phyloP scores from a whole-genome alignment of 2,329 filamentous ascomycete genomes.

The Paecilomyces dactylethromorphus region DNA sequence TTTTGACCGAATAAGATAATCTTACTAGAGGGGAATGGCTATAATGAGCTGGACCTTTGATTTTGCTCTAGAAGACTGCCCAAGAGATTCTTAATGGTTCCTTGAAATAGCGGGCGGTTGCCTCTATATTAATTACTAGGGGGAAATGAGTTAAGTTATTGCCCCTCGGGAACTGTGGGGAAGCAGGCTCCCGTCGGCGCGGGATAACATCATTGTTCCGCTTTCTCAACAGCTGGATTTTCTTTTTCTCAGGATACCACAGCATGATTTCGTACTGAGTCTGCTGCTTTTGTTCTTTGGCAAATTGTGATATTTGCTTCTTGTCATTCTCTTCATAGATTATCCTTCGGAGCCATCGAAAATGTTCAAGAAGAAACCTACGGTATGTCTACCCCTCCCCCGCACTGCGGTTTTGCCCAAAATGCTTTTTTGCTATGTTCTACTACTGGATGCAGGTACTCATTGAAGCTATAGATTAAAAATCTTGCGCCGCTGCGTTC shows the following conservation, averaged over 20 bases:
- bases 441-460: slow-evolving; percentile 4
- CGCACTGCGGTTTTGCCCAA: slow-evolving; percentile 17
- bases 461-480: slow-evolving; percentile 49
- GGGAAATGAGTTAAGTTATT: not conserved
- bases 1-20: too few species aligned
- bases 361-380: slow-evolving; percentile 62
- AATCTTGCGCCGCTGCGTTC: slow-evolving; percentile 59
- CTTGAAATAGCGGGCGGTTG: too few species aligned
- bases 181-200: not conserved
- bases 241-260: not conserved
- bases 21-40: too few species aligned
- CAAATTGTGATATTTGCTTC: not conserved
- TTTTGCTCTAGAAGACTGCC: too few species aligned
- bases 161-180: not conserved
- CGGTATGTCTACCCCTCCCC: slow-evolving; percentile 32
- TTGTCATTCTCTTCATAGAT: not conserved
- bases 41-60: too few species aligned
- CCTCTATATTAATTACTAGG: too few species aligned
- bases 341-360: not conserved
- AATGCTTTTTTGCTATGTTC: slow-evolving; percentile 2
- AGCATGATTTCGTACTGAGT: not conserved
- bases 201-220: not conserved
- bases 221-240: not conserved
- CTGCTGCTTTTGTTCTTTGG: not conserved
- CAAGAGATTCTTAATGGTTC: too few species aligned